Percentiles rank a stretch among this genome's conserved stretches.
Evolutionary conservation across 495 filamentous ascomycete species (phyloP).

Genomic region (Aspergillus avenaceus): DNA sequence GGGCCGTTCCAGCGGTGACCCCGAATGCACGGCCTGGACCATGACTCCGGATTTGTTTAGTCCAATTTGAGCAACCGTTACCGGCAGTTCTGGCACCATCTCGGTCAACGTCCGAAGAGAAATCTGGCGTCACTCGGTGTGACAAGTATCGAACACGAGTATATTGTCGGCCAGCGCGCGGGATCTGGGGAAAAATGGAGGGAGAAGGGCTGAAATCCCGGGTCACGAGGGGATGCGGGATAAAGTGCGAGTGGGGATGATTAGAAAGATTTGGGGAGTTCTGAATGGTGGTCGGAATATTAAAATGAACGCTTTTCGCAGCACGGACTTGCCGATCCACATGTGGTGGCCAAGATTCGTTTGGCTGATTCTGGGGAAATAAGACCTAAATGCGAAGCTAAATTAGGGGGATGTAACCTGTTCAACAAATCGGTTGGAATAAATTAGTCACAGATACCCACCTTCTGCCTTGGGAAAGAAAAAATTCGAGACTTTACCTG

Average conservation of each 20-base stretch:
- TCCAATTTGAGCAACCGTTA: background rate
- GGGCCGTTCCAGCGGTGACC: background rate
- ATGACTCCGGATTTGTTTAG: background rate
- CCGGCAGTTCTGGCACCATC: background rate
- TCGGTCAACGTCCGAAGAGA: slow-evolving; percentile 2
- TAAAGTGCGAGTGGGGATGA: background rate
- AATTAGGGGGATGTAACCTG: background rate
- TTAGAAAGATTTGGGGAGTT: background rate
- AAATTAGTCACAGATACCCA: background rate
- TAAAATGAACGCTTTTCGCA: background rate
- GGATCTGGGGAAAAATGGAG: slow-evolving; percentile 2
- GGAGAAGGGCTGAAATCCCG: background rate
- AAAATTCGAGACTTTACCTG: no score
- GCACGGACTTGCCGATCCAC: background rate
- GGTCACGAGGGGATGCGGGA: background rate
- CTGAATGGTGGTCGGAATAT: background rate
- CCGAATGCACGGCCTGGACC: background rate
- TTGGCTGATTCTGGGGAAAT: background rate
- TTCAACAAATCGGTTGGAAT: background rate
- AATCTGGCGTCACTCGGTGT: background rate
- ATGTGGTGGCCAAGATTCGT: background rate
- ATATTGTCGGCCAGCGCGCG: background rate
- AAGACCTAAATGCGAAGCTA: background rate
- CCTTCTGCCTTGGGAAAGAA: background rate
- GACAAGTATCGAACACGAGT: no score